Evolutionary conservation across 148 eudicot species (phyloP), one percentile per base, ranked within the genome.

Genomic region (Rhododendron ovatum): DNA sequence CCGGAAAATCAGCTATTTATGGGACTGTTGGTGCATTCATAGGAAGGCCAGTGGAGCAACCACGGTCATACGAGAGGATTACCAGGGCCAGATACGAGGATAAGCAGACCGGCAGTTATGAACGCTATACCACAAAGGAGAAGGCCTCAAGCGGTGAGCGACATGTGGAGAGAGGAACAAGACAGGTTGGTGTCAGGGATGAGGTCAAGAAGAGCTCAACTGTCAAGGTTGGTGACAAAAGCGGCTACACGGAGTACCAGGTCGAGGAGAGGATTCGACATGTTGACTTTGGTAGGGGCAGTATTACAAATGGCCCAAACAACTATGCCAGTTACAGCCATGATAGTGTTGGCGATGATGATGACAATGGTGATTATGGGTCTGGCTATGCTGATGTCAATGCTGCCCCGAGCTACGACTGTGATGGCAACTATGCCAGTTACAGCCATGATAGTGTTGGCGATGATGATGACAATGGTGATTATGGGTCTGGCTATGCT

Each of bases 151-250:
- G 33, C 11, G 51, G 53, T 0, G 55, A 78, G 13, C 18, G 13
- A 7, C 81, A 78, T 26, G 55, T 43, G 53, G 81, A 78, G 57
- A 78, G 35, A 78, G 81, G 81, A 43, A 45, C 7, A 3, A 50
- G 81, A 78, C 81, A 24, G 43, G 81, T 78, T 78, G 81, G 81
- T 11, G 53, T 78, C 9, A 78, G 48, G 81, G 53, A 78, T 41
- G 81, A 78, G 81, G 22, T 43, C 26, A 78, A n/a, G n/a, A 78
- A 22, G 81, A n/a, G 13, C 28, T 78, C 81, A 43, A 78, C 53
- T 48, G 33, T 45, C 81, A 78, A 45, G 51, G 17, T 78, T 43
- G 81, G 81, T 3, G 48, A 45, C 51, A 22, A 10, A 41, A 78
- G 81, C 5, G 81, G 81, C 30, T 78, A 78, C 81, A 78, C 81